Evolutionary conservation across 164 flowering plant species (phyloP).

Genomic region (Tinospora cordifolia): DNA sequence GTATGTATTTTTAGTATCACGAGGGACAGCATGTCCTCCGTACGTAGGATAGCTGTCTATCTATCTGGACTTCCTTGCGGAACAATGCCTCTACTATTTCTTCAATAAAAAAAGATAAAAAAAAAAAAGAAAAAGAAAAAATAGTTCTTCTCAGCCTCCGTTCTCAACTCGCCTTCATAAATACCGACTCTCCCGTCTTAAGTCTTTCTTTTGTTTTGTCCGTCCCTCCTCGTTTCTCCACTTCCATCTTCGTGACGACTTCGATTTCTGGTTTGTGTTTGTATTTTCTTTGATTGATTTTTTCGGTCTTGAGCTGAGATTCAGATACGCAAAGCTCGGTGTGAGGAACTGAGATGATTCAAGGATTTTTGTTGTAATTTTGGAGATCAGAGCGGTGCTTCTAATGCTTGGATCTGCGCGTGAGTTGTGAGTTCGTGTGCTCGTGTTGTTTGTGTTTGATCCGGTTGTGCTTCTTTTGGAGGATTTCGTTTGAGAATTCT

Average conservation of each 20-base stretch:
- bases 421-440: neutral
- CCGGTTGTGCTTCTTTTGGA: neutral
- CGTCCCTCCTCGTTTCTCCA: neutral
- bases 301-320: constrained; percentile 3
- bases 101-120: no score
- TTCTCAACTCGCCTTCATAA: no score
- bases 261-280: neutral
- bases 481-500: no score
- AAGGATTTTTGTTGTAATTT: neutral
- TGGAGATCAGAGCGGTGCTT: neutral
- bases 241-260: neutral
- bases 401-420: constrained; percentile 9
- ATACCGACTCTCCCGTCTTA: neutral
- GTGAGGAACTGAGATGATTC: no score
- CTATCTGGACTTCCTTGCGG: no score
- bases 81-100: no score
- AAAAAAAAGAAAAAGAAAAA: no score
- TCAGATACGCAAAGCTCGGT: neutral
- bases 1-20: no score
- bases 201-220: neutral
- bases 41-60: no score
- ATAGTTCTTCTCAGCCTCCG: no score
- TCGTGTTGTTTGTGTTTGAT: neutral
- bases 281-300: neutral
- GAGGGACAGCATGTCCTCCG: no score